Evolutionary conservation across 2,329 filamentous ascomycete species (phyloP), one percentile per base, ranked within the genome.

Genomic region (Stylonectria norvegica): DNA sequence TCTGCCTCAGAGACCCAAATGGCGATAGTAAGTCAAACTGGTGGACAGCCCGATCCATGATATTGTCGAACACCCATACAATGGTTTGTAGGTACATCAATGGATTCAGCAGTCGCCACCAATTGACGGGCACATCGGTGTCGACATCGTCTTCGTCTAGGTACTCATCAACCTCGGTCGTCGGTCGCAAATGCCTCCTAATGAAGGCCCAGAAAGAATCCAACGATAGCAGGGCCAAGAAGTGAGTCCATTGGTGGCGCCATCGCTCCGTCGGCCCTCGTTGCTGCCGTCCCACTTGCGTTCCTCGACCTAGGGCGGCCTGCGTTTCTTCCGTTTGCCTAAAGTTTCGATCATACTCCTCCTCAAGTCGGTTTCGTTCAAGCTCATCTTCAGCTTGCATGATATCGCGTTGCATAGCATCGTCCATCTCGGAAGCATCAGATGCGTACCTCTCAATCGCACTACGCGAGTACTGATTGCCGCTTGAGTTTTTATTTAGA

Each of bases 21-120:
- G 39, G 40, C 5, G 36, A 39, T 20, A 57, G 3, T 17, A 29
- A 33, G 20, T 57, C 47, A 2, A 58, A 33, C 14, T 52, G 17
- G n/a, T 19, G 23, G 31, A 52, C 19, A 5, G 54, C 16, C 14
- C 38, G 36, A 23, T 61, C 49, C 38, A 55, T 49, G 16, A 47
- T 34, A 12, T 29, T 34, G 12, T 53, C 49, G 11, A 57, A 27
- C 5, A 55, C 6, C 56, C 57, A 60, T 12, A 41, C 43, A 12
- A 59, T 10, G 4, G 49, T 46, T 14, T 55, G 39, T 2, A 64
- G 5, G 20, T 65, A 65, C 5, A 59, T 63, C 40, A 54, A 48
- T 1, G 63, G 64, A 19, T 63, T 55, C 4, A 63, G 34, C 3
- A 64, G 43, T 14, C 51, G 50, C 46, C 52, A 50, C 49, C 57